Percentiles rank a stretch among this genome's conserved stretches.
phyloP scores from a whole-genome alignment of 2,329 filamentous ascomycete species.

The Zymoseptoria brevis region DNA sequence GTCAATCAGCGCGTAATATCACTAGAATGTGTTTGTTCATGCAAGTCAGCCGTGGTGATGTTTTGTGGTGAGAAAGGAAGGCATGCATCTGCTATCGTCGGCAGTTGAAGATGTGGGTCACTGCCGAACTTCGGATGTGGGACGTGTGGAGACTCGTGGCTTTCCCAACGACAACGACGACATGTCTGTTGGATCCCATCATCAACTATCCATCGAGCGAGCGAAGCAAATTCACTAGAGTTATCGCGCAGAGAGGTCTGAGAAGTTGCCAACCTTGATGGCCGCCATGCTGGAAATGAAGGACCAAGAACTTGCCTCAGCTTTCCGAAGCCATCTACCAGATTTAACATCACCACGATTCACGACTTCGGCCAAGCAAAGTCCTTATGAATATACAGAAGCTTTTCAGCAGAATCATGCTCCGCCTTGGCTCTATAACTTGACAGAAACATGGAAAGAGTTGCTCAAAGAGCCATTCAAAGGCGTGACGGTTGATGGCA shows the following conservation, averaged over 20 bases:
- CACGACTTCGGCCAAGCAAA: slow-evolving; percentile 52
- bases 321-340: slow-evolving; percentile 52
- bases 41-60: not conserved
- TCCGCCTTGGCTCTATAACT: slow-evolving; percentile 23
- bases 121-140: not conserved
- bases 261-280: not conserved
- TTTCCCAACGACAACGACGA: slow-evolving; percentile 7
- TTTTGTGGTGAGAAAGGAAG: not conserved
- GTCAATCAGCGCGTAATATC: not conserved
- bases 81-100: not conserved
- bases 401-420: slow-evolving; percentile 18
- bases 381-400: slow-evolving; percentile 52
- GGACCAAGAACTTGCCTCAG: slow-evolving; percentile 13
- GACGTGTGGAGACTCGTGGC: not conserved
- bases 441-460: slow-evolving; percentile 16
- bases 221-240: not conserved
- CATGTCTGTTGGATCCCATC: not conserved
- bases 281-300: not conserved
- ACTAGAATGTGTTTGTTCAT: not conserved
- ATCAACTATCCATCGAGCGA: not conserved
- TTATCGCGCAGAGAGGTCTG: not conserved
- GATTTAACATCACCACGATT: slow-evolving; percentile 54
- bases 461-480: slow-evolving; percentile 55
- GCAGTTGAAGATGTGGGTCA: not conserved
- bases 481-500: slow-evolving; percentile 59